Conservation (phyloP, 331 rosid genomes). For the Ulmus americana region DNA sequence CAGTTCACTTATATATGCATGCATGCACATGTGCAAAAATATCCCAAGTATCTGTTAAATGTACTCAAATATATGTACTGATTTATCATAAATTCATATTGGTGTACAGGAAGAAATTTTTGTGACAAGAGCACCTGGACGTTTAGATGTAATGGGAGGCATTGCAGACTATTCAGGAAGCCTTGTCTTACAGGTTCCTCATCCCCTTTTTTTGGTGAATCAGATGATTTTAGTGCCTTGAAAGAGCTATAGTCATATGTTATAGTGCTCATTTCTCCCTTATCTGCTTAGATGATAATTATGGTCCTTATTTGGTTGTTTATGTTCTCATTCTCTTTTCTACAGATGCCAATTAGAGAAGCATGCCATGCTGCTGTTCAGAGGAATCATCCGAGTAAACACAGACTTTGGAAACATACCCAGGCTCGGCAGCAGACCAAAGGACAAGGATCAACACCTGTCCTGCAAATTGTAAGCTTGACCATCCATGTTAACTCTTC, state of each 20-base stretch:
- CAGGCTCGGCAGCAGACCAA: constrained; percentile 65
- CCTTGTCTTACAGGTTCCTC: constrained; percentile 83
- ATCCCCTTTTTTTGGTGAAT: background rate
- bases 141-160: constrained; percentile 97
- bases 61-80: constrained; percentile 4
- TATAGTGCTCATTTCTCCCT: constrained; percentile 1
- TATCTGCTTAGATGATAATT: background rate
- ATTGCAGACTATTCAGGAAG: constrained; percentile 99
- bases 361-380: constrained; percentile 95
- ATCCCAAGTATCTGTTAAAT: background rate
- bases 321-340: constrained; percentile 7
- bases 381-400: constrained; percentile 67
- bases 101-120: constrained; percentile 72
- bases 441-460: constrained; percentile 56
- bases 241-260: background rate
- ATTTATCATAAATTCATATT: constrained; percentile 8
- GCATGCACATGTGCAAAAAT: background rate
- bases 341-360: constrained; percentile 93
- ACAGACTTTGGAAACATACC: constrained; percentile 90
- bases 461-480: constrained; percentile 77
- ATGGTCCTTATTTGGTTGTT: background rate
- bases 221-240: background rate
- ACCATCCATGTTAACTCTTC: constrained; percentile 2
- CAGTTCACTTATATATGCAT: background rate
- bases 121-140: constrained; percentile 96